phyloP scores from a whole-genome alignment of 2,329 filamentous ascomycete species.

The Calycina herbarum region DNA sequence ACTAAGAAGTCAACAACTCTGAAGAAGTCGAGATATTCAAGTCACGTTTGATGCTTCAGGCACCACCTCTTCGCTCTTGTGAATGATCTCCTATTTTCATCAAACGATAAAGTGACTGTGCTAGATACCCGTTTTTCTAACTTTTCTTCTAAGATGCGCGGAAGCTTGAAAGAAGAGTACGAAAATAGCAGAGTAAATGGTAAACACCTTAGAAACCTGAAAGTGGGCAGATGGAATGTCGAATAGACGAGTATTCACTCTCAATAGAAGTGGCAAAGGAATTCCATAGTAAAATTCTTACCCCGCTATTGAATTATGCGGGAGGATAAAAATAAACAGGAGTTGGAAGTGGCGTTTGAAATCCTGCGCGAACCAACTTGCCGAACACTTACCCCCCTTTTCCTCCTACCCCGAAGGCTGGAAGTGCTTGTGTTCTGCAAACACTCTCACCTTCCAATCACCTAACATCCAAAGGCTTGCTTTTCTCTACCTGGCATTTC shows the following conservation, averaged over 20 bases:
- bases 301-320: neutral
- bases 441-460: neutral
- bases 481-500: neutral
- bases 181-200: too few relatives aligned
- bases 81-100: too few relatives aligned
- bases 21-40: too few relatives aligned
- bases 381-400: neutral
- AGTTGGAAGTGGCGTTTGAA: neutral
- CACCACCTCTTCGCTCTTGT: too few relatives aligned
- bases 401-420: neutral
- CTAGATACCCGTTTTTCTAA: too few relatives aligned
- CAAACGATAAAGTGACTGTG: too few relatives aligned
- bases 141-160: too few relatives aligned
- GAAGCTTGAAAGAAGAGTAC: too few relatives aligned
- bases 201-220: neutral
- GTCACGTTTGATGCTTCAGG: too few relatives aligned
- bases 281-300: neutral
- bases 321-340: neutral
- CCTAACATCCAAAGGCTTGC: neutral
- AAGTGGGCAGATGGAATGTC: neutral
- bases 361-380: constrained; percentile 1
- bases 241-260: neutral
- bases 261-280: neutral
- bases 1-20: too few relatives aligned
- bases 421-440: neutral